phyloP scores from a whole-genome alignment of 768 basidiomycete species.

The Jaapia argillacea region DNA sequence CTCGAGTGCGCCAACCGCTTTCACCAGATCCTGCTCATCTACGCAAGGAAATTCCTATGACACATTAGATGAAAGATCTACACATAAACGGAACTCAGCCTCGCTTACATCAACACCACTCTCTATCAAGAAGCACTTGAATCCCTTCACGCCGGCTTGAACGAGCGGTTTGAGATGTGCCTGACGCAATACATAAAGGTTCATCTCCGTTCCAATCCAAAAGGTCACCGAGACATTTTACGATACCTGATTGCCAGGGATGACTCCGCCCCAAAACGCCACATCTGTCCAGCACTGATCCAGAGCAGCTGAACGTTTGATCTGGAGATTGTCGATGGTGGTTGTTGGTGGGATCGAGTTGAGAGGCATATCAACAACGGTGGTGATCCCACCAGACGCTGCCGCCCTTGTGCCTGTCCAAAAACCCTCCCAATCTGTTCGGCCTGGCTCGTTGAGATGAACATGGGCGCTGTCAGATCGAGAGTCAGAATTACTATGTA shows the following conservation, averaged over 20 bases:
- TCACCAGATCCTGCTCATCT: slow-evolving; percentile 50
- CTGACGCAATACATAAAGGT: slow-evolving; percentile 26
- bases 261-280: slow-evolving; percentile 92
- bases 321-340: slow-evolving; percentile 61
- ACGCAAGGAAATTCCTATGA: slow-evolving; percentile 89
- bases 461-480: slow-evolving; percentile 60
- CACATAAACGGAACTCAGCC: slow-evolving; percentile 2
- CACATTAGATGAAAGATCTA: background rate
- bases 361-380: slow-evolving; percentile 94
- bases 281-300: slow-evolving; percentile 75
- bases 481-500: background rate
- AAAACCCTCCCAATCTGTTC: slow-evolving; percentile 93
- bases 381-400: slow-evolving; percentile 89
- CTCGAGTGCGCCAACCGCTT: slow-evolving; percentile 68
- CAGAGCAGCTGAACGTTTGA: slow-evolving; percentile 61
- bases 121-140: slow-evolving; percentile 95
- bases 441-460: slow-evolving; percentile 89
- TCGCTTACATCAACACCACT: slow-evolving; percentile 81
- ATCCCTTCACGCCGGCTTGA: slow-evolving; percentile 79
- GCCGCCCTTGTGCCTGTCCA: slow-evolving; percentile 87
- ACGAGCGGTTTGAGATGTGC: slow-evolving; percentile 67
- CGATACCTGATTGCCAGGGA: slow-evolving; percentile 80
- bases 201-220: background rate
- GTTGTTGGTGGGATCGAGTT: slow-evolving; percentile 97
- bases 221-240: background rate